Conservation (phyloP, 257 asterid genomes). For the Primulina eburnea region DNA sequence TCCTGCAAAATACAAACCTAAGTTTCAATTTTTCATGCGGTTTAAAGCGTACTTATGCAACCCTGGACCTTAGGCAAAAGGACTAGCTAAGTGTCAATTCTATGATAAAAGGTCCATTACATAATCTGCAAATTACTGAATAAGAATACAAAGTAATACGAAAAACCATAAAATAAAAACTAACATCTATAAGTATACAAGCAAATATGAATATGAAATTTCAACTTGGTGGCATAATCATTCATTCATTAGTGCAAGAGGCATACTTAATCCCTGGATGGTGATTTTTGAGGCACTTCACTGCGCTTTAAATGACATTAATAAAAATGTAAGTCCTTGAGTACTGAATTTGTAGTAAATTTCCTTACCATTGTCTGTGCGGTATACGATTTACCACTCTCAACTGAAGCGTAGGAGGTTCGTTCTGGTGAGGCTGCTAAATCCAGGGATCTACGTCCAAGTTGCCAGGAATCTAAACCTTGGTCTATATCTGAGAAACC, state of each 20-base stretch:
- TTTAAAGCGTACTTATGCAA: background rate
- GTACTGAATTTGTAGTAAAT: background rate
- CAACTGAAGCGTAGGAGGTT: constrained; percentile 36
- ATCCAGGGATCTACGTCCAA: constrained; percentile 60
- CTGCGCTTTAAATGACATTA: background rate
- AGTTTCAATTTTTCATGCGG: background rate
- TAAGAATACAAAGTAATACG: background rate
- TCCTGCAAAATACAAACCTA: constrained; percentile 29
- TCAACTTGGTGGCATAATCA: background rate
- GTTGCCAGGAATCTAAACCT: constrained; percentile 44
- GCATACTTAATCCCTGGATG: background rate
- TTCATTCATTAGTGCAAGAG: background rate
- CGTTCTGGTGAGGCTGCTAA: constrained; percentile 42
- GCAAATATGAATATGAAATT: background rate
- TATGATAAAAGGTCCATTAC: background rate
- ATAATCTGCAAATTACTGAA: background rate
- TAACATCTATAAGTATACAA: background rate
- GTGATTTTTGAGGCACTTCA: background rate
- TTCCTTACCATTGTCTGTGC: constrained; percentile 47
- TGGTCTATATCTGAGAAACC: constrained; percentile 61
- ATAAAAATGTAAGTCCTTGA: background rate
- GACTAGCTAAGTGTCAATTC: background rate
- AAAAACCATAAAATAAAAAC: background rate
- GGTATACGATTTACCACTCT: constrained; percentile 38
- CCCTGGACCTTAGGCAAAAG: background rate